Conservation (phyloP, 2,329 filamentous ascomycete genomes). For the Akanthomyces uredinophilus region DNA sequence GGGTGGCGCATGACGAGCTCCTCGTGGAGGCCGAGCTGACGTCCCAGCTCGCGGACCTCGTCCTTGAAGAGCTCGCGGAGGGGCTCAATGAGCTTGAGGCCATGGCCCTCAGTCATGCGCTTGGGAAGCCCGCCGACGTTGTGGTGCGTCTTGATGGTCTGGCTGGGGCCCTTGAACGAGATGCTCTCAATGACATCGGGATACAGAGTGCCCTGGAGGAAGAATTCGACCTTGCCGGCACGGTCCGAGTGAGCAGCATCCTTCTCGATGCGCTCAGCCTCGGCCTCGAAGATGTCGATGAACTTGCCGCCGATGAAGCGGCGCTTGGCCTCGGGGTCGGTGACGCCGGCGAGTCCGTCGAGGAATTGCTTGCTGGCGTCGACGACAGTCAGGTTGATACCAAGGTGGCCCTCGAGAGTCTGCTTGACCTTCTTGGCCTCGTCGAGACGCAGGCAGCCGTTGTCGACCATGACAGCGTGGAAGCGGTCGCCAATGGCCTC, state of each 20-base stretch:
- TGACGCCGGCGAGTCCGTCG: slow-evolving; percentile 66
- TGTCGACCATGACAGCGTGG: slow-evolving; percentile 80
- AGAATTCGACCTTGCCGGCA: slow-evolving; percentile 76
- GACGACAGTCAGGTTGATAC: slow-evolving; percentile 85
- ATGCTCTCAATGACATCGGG: slow-evolving; percentile 41
- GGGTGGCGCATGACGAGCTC: slow-evolving; percentile 28
- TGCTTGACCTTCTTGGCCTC: slow-evolving; percentile 79
- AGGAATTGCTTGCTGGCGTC: slow-evolving; percentile 77
- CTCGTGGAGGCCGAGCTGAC: slow-evolving; percentile 28
- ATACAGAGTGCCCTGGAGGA: slow-evolving; percentile 81
- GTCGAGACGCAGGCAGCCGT: slow-evolving; percentile 71
- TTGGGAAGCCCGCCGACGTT: slow-evolving; percentile 65
- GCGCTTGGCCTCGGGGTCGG: slow-evolving; percentile 78
- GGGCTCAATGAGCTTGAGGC: slow-evolving; percentile 69
- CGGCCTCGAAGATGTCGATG: slow-evolving; percentile 68
- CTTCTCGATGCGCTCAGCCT: slow-evolving; percentile 65
- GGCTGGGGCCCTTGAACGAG: slow-evolving; percentile 39
- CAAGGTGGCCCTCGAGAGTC: slow-evolving; percentile 71
- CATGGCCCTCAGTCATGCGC: slow-evolving; percentile 43
- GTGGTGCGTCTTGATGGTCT: slow-evolving; percentile 53
- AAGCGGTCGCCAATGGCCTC: slow-evolving; percentile 82
- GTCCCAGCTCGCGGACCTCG: slow-evolving; percentile 46
- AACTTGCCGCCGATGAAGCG: slow-evolving; percentile 78
- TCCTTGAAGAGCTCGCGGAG: slow-evolving; percentile 80
- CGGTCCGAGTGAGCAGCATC: slow-evolving; percentile 60